Percentiles rank a stretch among this genome's conserved stretches.
These are phyloP conservation scores for Penicillium odoratum DNA, from an alignment of 495 filamentous ascomycete genomes.

Conservation along the genomic window DNA sequence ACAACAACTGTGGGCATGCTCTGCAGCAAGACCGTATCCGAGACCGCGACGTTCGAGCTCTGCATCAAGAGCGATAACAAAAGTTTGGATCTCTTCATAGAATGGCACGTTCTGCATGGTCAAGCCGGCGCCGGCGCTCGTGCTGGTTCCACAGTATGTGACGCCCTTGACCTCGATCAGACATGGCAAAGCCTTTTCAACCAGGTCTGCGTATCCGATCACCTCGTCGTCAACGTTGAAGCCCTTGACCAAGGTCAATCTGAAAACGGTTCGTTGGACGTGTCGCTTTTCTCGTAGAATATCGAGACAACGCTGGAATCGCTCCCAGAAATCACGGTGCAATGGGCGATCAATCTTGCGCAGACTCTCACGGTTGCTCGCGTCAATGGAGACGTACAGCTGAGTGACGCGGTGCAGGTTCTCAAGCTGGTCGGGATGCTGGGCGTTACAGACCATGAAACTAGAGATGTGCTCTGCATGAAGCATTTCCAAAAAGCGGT, in stretches of 20 bases:
- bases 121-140: constrained; percentile 74
- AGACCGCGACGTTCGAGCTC: constrained; percentile 68
- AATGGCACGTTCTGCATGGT: constrained; percentile 97
- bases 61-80: constrained; percentile 69
- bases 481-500: constrained; percentile 78
- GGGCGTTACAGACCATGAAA: constrained; percentile 97
- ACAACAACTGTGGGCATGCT: constrained; percentile 94
- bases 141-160: constrained; percentile 90
- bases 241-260: constrained; percentile 90
- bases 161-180: constrained; percentile 97
- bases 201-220: constrained; percentile 84
- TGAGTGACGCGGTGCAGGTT: constrained; percentile 82
- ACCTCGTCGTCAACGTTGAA: constrained; percentile 96
- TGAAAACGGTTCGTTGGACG: constrained; percentile 88
- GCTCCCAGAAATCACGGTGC: constrained; percentile 96
- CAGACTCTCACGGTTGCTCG: constrained; percentile 83
- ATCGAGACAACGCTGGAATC: constrained; percentile 85
- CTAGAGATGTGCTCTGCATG: constrained; percentile 85
- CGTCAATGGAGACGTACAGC: constrained; percentile 94
- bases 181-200: constrained; percentile 78
- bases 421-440: constrained; percentile 89
- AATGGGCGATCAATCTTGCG: constrained; percentile 86
- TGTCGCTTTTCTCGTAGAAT: constrained; percentile 81
- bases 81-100: constrained; percentile 80
- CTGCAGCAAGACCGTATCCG: constrained; percentile 86